These are phyloP conservation scores for Arthrinium phaeospermum DNA, from an alignment of 2,329 filamentous ascomycete genomes.

Conservation along the genomic window DNA sequence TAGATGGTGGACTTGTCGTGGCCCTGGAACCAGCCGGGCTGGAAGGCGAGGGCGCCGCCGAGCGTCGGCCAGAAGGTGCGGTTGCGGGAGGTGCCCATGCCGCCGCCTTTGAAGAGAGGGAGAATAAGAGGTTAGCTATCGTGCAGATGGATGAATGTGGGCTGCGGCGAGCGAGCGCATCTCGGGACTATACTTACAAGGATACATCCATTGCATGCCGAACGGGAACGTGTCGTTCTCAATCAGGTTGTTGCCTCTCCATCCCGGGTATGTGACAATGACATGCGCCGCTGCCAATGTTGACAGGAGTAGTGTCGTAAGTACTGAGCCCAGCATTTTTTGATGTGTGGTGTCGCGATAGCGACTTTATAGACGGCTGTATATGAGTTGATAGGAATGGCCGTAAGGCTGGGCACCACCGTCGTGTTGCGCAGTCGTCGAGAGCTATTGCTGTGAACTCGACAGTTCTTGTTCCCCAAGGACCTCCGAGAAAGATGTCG, in stretches of 20 bases:
- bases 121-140: neutral
- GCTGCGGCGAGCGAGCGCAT: neutral
- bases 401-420: neutral
- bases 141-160: neutral
- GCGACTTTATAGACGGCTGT: neutral
- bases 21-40: constrained; percentile 95
- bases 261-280: constrained; percentile 86
- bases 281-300: constrained; percentile 69
- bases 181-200: constrained; percentile 67
- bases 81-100: constrained; percentile 77
- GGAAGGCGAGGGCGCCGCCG: constrained; percentile 86
- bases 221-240: constrained; percentile 81
- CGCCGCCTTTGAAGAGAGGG: constrained; percentile 72
- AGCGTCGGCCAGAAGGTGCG: constrained; percentile 89
- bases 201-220: constrained; percentile 95
- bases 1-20: constrained; percentile 84
- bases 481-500: neutral
- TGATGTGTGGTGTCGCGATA: constrained; percentile 13
- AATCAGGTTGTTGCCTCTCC: constrained; percentile 84
- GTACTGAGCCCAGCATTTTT: constrained; percentile 54
- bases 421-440: neutral
- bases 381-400: neutral
- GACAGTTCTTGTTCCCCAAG: neutral
- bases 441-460: neutral
- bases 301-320: constrained; percentile 51